Evolutionary conservation across 2,329 filamentous ascomycete species (phyloP), one percentile per base, ranked within the genome.

Genomic region (Verticillium zaregamsianum): DNA sequence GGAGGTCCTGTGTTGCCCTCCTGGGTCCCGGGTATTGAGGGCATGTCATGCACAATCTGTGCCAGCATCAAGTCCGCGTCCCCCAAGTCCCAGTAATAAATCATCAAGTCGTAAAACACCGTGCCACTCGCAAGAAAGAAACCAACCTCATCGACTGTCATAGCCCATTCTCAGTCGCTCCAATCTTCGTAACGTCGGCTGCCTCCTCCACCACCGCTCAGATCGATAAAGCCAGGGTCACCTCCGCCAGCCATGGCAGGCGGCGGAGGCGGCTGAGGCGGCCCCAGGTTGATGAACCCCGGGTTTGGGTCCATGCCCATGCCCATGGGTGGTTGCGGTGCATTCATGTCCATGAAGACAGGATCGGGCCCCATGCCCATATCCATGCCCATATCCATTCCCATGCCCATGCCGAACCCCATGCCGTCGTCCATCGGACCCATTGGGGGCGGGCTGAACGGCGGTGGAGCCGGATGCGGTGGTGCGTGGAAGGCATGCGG

Each of bases 1-100:
- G 61, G 61, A 64, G 63, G 63, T 64, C 31, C 63, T 64, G 63
- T 63, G 20, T 35, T 54, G 63, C 63, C 63, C 63, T 63, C 61
- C 59, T 31, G 17, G 56, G 61, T 60, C 45, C 62, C 59, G 61
- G 35, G 32, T 56, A 45, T 31, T 45, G 31, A 12, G 28, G 15
- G 52, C 15, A 5, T 25, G 32, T 15, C 61, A 28, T 57, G 40
- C 35, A 32, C 28, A 32, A n/a, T 49, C 23, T 49, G 45, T 20
- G n/a, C 45, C n/a, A 49, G 45, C 45, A 20, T 8, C 8, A 23
- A 49, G n/a, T 11, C 20, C 20, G n/a, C 45, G 8, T 11, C 56
- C 56, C 39, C 57, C 52, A 14, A 56, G 17, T 12, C 6, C 31
- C 20, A 39, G n/a, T n/a, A 28, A 49, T 14, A 20, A 17, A 28